These are phyloP conservation scores for Arachis hypogaea DNA, from an alignment of 306 rosid genomes.

Conservation along the genomic window DNA sequence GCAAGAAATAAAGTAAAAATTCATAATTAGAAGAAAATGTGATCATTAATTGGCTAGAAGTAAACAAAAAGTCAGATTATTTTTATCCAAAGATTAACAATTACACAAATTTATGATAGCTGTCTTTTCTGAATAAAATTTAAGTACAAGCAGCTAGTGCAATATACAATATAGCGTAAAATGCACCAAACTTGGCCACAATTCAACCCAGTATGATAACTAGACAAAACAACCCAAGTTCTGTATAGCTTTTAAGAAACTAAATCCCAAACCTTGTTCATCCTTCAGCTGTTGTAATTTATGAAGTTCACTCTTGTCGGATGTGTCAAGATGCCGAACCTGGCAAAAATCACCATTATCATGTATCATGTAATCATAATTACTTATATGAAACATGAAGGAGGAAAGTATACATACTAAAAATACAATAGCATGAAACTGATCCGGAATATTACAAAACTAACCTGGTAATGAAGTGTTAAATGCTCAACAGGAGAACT, in stretches of 20 bases:
- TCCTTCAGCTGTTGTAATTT: conserved; percentile 95
- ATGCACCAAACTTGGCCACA: conserved; percentile 11
- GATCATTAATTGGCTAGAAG: conserved; percentile 4
- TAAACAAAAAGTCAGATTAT: neutral
- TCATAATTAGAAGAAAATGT: neutral
- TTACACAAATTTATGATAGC: neutral
- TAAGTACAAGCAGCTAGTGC: neutral
- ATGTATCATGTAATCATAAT: conserved; percentile 20
- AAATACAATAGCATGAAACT: neutral
- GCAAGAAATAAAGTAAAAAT: neutral
- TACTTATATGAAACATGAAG: conserved; percentile 10
- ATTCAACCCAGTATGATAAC: conserved; percentile 2
- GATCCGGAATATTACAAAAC: conserved; percentile 19
- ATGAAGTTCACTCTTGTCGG: conserved; percentile 97
- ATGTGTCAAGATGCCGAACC: conserved; percentile 99
- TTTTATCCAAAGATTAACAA: conserved; percentile 7
- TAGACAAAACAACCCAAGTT: conserved; percentile 4
- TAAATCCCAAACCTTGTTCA: conserved; percentile 75
- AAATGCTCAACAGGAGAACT: conserved; percentile 99
- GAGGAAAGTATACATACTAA: neutral
- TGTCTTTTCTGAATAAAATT: neutral
- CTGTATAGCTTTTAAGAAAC: neutral
- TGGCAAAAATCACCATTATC: conserved; percentile 39
- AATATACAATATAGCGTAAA: neutral
- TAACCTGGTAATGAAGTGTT: conserved; percentile 98